Evolutionary conservation across 2,329 filamentous ascomycete genomes (phyloP).

Genomic region (Thelonectria discophora): DNA sequence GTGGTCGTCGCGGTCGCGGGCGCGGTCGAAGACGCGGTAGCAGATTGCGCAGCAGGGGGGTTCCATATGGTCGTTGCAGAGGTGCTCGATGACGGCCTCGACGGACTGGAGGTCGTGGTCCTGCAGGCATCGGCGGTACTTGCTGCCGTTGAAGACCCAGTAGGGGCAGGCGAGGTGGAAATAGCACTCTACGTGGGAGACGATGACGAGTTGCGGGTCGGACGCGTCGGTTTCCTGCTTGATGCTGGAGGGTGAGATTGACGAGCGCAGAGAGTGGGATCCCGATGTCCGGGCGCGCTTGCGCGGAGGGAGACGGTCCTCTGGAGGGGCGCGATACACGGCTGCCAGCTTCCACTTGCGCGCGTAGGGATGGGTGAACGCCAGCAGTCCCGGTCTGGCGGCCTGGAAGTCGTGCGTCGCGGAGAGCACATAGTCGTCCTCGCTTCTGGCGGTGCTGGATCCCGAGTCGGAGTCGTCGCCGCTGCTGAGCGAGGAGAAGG

Average conservation of each 20-base stretch:
- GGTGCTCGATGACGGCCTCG: constrained; percentile 1
- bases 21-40: neutral
- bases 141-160: neutral
- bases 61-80: neutral
- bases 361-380: neutral
- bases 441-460: neutral
- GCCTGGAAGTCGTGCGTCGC: neutral
- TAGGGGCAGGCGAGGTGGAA: constrained; percentile 7
- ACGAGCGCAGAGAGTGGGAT: neutral
- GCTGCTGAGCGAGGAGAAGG: neutral
- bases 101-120: constrained; percentile 3
- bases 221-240: neutral
- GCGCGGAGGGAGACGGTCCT: neutral
- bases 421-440: neutral
- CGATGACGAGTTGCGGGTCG: neutral
- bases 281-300: neutral
- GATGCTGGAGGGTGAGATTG: neutral
- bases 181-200: constrained; percentile 1
- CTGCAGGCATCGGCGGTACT: neutral
- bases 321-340: neutral
- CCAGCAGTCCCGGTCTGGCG: neutral
- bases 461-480: neutral
- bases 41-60: constrained; percentile 8
- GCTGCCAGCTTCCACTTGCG: neutral
- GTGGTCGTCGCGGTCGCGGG: neutral